phyloP scores from a whole-genome alignment of 345 rosid species.

The Brassica incana region DNA sequence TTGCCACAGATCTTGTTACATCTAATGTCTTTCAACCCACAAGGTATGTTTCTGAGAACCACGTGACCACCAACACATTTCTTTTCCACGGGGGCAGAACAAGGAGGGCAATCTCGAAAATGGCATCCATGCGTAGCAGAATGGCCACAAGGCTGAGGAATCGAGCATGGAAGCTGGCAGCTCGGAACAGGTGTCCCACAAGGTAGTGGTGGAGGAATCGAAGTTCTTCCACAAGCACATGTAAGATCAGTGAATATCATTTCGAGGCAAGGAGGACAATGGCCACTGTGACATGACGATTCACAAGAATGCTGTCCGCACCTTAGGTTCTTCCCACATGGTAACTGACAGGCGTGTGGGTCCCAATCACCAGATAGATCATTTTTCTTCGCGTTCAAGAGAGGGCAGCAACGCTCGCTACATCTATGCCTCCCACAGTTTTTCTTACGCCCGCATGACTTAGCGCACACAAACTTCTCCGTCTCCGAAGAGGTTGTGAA shows the following conservation, averaged over 20 bases:
- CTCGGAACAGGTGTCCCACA: conserved; percentile 90
- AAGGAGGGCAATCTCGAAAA: conserved; percentile 96
- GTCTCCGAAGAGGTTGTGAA: conserved; percentile 47
- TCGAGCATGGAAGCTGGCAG: conserved; percentile 79
- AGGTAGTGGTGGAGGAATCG: conserved; percentile 93
- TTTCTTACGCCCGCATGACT: conserved; percentile 83
- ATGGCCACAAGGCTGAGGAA: conserved; percentile 89
- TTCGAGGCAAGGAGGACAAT: conserved; percentile 92
- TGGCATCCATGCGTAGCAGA: conserved; percentile 90
- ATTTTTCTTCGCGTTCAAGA: conserved; percentile 49
- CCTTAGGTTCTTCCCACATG: conserved; percentile 88
- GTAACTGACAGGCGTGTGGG: conserved; percentile 83
- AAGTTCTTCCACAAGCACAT: conserved; percentile 91
- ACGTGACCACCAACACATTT: conserved; percentile 94
- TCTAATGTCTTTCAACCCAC: conserved; percentile 91
- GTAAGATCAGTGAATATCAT: conserved; percentile 84
- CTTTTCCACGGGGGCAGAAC: conserved; percentile 86
- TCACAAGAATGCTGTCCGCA: conserved; percentile 94
- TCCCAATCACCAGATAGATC: conserved; percentile 62
- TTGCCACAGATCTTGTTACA: conserved; percentile 91
- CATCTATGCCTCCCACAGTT: conserved; percentile 93
- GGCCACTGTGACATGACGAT: conserved; percentile 89
- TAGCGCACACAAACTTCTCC: conserved; percentile 69
- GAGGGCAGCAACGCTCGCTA: conserved; percentile 92
- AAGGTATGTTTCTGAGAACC: conserved; percentile 90